Evolutionary conservation across 768 basidiomycete species (phyloP).

Genomic region (Cystofilobasidium capitatum): DNA sequence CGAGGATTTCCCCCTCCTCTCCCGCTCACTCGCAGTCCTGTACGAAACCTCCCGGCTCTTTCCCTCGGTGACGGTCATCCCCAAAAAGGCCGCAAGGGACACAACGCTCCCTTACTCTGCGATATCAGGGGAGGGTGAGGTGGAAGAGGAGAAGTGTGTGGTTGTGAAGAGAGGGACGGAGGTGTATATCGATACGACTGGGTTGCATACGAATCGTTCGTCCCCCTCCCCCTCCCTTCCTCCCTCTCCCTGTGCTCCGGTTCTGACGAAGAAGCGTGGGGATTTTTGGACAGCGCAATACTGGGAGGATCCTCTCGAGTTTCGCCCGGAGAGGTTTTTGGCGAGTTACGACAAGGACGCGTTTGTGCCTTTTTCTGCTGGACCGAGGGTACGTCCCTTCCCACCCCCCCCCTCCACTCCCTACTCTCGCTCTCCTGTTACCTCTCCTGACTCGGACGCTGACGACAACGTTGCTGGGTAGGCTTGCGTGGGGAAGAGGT

Average conservation of each 20-base stretch:
- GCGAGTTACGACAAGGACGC: slow-evolving; percentile 51
- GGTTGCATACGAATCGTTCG: slow-evolving; percentile 16
- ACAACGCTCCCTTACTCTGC: slow-evolving; percentile 15
- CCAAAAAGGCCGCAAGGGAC: slow-evolving; percentile 7
- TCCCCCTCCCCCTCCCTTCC: background rate
- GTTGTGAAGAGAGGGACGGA: slow-evolving; percentile 15
- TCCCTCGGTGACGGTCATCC: slow-evolving; percentile 16
- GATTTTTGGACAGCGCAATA: slow-evolving; percentile 44
- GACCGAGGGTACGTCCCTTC: background rate
- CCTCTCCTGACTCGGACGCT: background rate
- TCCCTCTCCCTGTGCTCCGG: background rate
- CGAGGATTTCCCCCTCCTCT: slow-evolving; percentile 19
- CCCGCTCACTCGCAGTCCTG: background rate
- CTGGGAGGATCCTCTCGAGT: slow-evolving; percentile 49
- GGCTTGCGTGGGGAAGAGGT: slow-evolving; percentile 17
- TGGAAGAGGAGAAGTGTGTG: background rate
- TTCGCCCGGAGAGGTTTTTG: slow-evolving; percentile 48
- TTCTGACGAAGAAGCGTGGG: background rate
- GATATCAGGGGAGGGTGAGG: background rate
- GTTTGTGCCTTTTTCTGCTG: slow-evolving; percentile 41
- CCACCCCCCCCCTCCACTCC: background rate
- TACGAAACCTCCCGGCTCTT: slow-evolving; percentile 16
- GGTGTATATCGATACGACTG: slow-evolving; percentile 11
- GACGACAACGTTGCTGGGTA: background rate
- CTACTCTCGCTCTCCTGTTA: background rate